Evolutionary conservation across 192 early-diverging fungal species (phyloP).

Genomic region (Rhizoclosmatium globosum): DNA sequence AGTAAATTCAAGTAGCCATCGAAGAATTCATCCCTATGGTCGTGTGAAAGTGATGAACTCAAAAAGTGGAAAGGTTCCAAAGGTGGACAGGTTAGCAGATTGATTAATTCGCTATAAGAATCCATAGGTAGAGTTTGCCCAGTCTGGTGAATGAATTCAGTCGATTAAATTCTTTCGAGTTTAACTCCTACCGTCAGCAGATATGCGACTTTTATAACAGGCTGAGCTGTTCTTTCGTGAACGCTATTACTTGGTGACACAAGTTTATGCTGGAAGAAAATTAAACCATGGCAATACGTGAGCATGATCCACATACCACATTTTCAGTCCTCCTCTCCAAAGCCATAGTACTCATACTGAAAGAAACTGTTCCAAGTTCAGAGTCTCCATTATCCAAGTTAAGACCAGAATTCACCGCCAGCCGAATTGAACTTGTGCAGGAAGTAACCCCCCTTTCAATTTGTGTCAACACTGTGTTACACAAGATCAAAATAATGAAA

Average conservation of each 20-base stretch:
- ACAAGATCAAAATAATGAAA: slow-evolving; percentile 1
- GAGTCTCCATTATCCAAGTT: slow-evolving; percentile 45
- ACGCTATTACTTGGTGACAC: slow-evolving; percentile 30
- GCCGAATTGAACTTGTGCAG: slow-evolving; percentile 40
- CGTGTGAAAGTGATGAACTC: slow-evolving; percentile 37
- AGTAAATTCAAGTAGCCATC: slow-evolving; percentile 48
- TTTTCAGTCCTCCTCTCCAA: slow-evolving; percentile 22
- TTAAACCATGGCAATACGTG: slow-evolving; percentile 1
- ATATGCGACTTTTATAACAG: slow-evolving; percentile 44
- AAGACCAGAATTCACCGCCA: slow-evolving; percentile 32
- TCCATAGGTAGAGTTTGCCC: slow-evolving; percentile 37
- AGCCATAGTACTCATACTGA: slow-evolving; percentile 19
- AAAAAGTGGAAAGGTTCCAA: slow-evolving; percentile 46
- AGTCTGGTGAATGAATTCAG: slow-evolving; percentile 2
- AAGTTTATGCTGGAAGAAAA: slow-evolving; percentile 40
- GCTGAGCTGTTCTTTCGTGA: slow-evolving; percentile 1
- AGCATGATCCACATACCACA: slow-evolving; percentile 35
- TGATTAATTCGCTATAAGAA: slow-evolving; percentile 35
- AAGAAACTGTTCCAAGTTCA: slow-evolving; percentile 17
- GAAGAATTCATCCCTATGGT: slow-evolving; percentile 54
- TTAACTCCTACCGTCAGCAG: slow-evolving; percentile 33
- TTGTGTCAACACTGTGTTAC: slow-evolving; percentile 14
- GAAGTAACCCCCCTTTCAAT: slow-evolving; percentile 34
- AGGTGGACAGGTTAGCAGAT: slow-evolving; percentile 47
- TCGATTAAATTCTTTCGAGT: neutral